phyloP scores from a whole-genome alignment of 1,139 yeast species.

The Candida dubliniensis region DNA sequence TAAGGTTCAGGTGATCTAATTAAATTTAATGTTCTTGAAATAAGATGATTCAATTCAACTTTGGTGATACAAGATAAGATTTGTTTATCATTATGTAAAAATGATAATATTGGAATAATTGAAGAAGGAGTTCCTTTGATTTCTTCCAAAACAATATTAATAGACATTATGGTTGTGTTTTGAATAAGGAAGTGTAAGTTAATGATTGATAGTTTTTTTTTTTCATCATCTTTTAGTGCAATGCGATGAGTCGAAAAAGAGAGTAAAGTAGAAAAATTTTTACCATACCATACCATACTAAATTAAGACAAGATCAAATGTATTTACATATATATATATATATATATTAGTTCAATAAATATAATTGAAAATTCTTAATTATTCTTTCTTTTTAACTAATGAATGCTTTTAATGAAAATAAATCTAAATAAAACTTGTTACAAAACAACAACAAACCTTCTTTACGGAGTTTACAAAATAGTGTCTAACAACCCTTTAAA shows the following conservation, averaged over 20 bases:
- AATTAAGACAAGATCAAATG: too few relatives aligned
- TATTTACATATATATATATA: too few relatives aligned
- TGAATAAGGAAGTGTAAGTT: not conserved
- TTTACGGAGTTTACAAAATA: constrained; percentile 22
- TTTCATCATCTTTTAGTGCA: not conserved
- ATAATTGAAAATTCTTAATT: not conserved
- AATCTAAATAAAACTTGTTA: not conserved
- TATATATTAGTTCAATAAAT: not conserved
- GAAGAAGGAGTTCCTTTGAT: constrained; percentile 36
- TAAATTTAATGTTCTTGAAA: constrained; percentile 55
- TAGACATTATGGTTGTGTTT: constrained; percentile 24
- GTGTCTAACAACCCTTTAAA: constrained; percentile 42
- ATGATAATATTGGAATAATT: constrained; percentile 33
- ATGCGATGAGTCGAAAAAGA: not conserved
- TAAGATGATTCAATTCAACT: constrained; percentile 56
- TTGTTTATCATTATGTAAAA: constrained; percentile 30
- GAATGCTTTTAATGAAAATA: not conserved
- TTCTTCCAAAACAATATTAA: constrained; percentile 33
- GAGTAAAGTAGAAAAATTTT: too few relatives aligned
- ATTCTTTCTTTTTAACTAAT: not conserved
- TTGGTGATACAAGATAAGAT: constrained; percentile 44
- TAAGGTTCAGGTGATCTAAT: constrained; percentile 49
- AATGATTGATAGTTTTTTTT: not conserved
- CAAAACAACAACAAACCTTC: too few relatives aligned
- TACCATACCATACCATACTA: too few relatives aligned